Base-by-base conservation (phyloP, 805 yeast genomes). In the Candida ficus region DNA sequence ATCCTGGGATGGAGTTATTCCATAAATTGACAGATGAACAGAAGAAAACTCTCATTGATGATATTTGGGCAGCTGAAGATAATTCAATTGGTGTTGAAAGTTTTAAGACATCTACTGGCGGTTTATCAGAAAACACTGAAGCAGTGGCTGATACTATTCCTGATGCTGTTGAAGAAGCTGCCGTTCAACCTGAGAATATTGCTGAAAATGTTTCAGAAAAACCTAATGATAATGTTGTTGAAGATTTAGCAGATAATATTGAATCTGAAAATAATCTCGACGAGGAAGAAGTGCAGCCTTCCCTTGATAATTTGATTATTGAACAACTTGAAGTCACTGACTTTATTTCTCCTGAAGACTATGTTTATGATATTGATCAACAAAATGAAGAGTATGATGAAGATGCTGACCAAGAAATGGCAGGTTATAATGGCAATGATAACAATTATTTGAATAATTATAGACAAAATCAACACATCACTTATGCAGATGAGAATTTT, bases 71-170 rank as follows among this genome's bases (percentile, higher is more conserved):
- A n/a, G n/a, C n/a, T n/a, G n/a, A n/a, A n/a, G n/a, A n/a, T n/a
- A n/a, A n/a, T n/a, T n/a, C n/a, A n/a, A n/a, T n/a, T n/a, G 17
- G 7, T 6, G 26, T 22, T 4, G 36, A 32, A 26, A n/a, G 28
- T 3, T 17, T 45, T 5, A 50, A 49, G 23, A 49, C 49, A 18
- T 33, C 49, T 5, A 16, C 46, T n/a, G 49, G 43, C 26, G 45
- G 45, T 6, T 32, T 44, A 13, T 37, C 42, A 13, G 46, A 43
- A 16, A 41, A 39, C 4, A 22, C 36, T 21, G 41, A 42, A 7
- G 39, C 35, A 2, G 17, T 40, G 12, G 31, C 27, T 16, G 11
- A 34, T 5, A 13, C n/a, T 16, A 26, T 32, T 19, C 25, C 38
- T n/a, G 38, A 34, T 2, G 36, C 33, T 4, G n/a, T 35, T 12